Base-by-base conservation (phyloP, 306 rosid species). In the Castanea crenata region DNA sequence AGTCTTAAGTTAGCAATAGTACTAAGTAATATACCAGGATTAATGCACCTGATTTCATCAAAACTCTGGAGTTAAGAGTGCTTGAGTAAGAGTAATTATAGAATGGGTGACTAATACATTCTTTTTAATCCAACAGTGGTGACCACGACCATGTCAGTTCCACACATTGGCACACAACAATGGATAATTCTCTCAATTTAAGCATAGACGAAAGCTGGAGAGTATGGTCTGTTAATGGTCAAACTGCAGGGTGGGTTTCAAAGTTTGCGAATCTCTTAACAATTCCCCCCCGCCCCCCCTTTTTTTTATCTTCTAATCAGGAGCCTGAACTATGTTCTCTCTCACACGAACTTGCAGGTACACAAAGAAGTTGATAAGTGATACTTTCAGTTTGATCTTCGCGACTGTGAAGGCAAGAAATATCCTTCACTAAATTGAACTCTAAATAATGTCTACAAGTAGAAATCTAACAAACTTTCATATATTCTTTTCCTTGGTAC, bases 71-170 rank as follows among this genome's bases (percentile, higher is more conserved):
- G 46, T 2, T 41, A 1, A 41, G 46, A 41, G 46, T 41, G 3
- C 46, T 41, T 41, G 46, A 41, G 46, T 41, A 41, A 41, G 46
- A 41, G 12, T 41, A 41, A 2, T 38, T 7, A 2, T 41, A 41
- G 46, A 41, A 41, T 41, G 46, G 11, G 46, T 41, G 46, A 2
- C 46, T 41, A 41, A 41, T 41, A 69, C n/a, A 31, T 32, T 55
- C 52, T 34, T 25, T 55, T 34, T 29, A 11, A 34, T 77, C n/a
- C 57, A 16, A 35, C 81, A 78, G 76, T 38, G 81, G 81, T 41
- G 81, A 78, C 44, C 81, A 78, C 18, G 81, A 78, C 49, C 49
- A 78, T 78, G 75, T 27, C 74, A 35, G n/a, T 78, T 70, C 70
- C 81, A 23, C 75, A 78, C 61, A 69, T 69, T 56, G 81, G 81